phyloP scores from a whole-genome alignment of 2,329 filamentous ascomycete genomes.

The Nothophoma quercina region DNA sequence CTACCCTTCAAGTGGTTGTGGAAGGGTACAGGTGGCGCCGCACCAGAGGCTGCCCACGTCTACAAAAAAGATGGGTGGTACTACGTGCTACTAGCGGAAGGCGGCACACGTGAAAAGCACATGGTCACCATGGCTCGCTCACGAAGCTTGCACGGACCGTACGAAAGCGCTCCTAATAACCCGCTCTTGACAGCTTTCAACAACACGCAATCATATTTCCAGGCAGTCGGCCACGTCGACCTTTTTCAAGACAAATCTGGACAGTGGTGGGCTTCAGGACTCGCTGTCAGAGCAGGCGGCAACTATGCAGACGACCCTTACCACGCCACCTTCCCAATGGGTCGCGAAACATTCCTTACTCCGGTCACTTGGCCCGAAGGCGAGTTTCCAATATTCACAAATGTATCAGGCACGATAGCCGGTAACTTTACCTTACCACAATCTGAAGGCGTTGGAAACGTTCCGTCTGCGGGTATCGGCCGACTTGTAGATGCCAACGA shows the following conservation, averaged over 20 bases:
- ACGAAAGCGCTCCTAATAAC: constrained; percentile 20
- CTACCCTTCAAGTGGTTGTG: constrained; percentile 29
- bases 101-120: constrained; percentile 40
- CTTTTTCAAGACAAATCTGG: constrained; percentile 15
- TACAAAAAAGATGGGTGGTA: constrained; percentile 45
- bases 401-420: too few relatives aligned
- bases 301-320: too few relatives aligned
- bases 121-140: constrained; percentile 31
- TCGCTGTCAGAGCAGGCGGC: too few relatives aligned
- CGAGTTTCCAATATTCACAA: too few relatives aligned
- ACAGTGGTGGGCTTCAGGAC: too few relatives aligned
- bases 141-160: constrained; percentile 20
- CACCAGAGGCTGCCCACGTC: constrained; percentile 44
- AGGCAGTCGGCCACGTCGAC: constrained; percentile 21
- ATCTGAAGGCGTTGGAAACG: not conserved
- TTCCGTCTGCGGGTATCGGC: too few relatives aligned
- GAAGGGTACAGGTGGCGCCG: constrained; percentile 40
- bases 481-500: not conserved
- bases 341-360: too few relatives aligned
- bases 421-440: too few relatives aligned
- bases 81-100: constrained; percentile 44
- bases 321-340: too few relatives aligned
- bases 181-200: constrained; percentile 18
- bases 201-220: constrained; percentile 18
- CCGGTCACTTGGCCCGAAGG: too few relatives aligned